A percentile compares a stretch with the other conserved stretches of the same genome.
phyloP scores from a whole-genome alignment of 331 rosid genomes.

The Telfairia occidentalis region DNA sequence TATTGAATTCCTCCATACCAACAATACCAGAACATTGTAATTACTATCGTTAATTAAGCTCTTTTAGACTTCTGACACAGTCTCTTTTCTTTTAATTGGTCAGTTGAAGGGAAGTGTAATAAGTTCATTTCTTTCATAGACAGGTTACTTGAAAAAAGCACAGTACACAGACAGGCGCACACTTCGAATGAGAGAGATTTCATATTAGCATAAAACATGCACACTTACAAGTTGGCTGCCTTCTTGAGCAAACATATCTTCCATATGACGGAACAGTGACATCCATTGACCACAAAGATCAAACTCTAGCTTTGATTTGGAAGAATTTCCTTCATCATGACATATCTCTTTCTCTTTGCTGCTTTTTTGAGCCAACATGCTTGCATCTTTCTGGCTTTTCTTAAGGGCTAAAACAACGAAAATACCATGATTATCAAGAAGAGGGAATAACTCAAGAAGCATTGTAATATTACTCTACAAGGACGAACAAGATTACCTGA shows the following conservation, averaged over 20 bases:
- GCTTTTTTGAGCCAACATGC: constrained; percentile 40
- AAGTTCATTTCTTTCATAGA: background rate
- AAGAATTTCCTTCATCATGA: constrained; percentile 21
- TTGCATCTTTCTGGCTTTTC: constrained; percentile 77
- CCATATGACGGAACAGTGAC: constrained; percentile 67
- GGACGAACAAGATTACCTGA: constrained; percentile 31
- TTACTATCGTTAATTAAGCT: background rate
- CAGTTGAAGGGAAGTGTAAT: background rate
- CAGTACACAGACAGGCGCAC: background rate
- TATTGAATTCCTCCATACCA: background rate
- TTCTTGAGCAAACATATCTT: constrained; percentile 44
- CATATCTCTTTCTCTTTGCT: constrained; percentile 33
- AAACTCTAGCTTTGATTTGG: constrained; percentile 35
- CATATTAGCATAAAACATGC: background rate
- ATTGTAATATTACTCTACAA: background rate
- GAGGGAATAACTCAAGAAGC: background rate
- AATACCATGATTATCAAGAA: background rate
- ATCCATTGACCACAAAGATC: constrained; percentile 72
- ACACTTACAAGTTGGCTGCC: constrained; percentile 64
- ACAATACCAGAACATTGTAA: background rate
- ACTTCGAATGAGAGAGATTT: background rate
- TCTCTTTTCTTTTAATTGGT: background rate
- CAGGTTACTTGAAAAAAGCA: background rate
- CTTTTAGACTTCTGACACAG: background rate
- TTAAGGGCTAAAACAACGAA: constrained; percentile 36